Evolutionary conservation across 179 eudicot species (phyloP), one percentile per base, ranked within the genome.

Genomic region (Beta lomatogona): DNA sequence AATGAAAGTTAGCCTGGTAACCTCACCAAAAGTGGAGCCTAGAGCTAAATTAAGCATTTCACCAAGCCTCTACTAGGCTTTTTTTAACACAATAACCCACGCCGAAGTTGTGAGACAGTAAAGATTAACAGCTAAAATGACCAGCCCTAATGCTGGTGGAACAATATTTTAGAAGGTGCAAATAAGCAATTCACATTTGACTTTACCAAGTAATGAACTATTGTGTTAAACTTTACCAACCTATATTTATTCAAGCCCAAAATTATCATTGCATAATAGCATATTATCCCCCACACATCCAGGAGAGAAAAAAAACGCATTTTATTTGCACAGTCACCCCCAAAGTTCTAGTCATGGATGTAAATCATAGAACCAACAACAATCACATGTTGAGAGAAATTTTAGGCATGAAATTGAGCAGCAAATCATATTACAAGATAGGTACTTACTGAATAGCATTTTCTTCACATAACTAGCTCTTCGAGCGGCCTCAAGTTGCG

Each of bases 401-500:
- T 15, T 3, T 50, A 60, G 25, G 19, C 21, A 83, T 44, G 0
- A 63, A 55, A 46, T 5, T 28, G 68, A 80, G 60, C 6, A 53
- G 11, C 57, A 44, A 36, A 54, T 25, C 25, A 78, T 64, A 36
- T 44, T 36, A 50, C 55, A 57, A 72, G 36, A 52, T 9, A 45
- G 77, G 41, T 73, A 87, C 97, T 89, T 86, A 97, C 99, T 81
- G 84, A 89, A 89, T 67, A 97, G 85, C 86, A 97, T 83, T 70
- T 97, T 90, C 89, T 91, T 93, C 73, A 97, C 88, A 81, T 91
- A 89, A 86, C 90, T 92, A 70, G 97, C 99, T 85, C 98, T 88
- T 75, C 98, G 93, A 82, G 96, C 88, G 71, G 96, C 97, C 90
- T 94, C 98, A 81, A 94, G 97, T 77, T 93, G 94, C 79, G 82